phyloP scores from a whole-genome alignment of 768 basidiomycete species.

The Erythrobasidium yunnanense region DNA sequence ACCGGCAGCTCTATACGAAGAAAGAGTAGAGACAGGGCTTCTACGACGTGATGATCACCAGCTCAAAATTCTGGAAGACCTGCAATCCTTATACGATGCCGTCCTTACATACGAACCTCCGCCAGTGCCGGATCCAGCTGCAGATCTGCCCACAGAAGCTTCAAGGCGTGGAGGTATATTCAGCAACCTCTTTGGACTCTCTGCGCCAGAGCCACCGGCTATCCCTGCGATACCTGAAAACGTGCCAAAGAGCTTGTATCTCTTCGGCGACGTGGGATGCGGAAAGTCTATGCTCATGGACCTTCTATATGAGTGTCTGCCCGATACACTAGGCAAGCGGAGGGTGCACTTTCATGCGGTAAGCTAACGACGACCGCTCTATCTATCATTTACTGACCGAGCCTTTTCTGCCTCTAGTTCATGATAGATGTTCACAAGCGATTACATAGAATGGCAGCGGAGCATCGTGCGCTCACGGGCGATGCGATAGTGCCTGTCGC shows the following conservation, averaged over 20 bases:
- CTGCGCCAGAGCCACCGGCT: slow-evolving; percentile 24
- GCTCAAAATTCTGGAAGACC: slow-evolving; percentile 64
- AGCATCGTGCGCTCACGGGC: slow-evolving; percentile 44
- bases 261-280: slow-evolving; percentile 92
- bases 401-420: slow-evolving; percentile 46
- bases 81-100: slow-evolving; percentile 67
- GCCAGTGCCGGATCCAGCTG: slow-evolving; percentile 46
- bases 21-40: slow-evolving; percentile 48
- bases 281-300: slow-evolving; percentile 99
- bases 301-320: slow-evolving; percentile 44
- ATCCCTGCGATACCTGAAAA: slow-evolving; percentile 40
- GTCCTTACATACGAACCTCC: slow-evolving; percentile 63
- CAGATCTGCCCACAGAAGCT: slow-evolving; percentile 36
- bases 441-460: slow-evolving; percentile 69
- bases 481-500: slow-evolving; percentile 83
- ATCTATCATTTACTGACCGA: too few relatives aligned
- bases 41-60: slow-evolving; percentile 74
- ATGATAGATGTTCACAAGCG: slow-evolving; percentile 98
- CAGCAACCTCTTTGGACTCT: slow-evolving; percentile 36
- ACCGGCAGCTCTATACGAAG: slow-evolving; percentile 42
- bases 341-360: slow-evolving; percentile 87
- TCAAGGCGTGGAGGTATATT: slow-evolving; percentile 37
- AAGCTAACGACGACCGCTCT: too few relatives aligned
- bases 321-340: slow-evolving; percentile 48
- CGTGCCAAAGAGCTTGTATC: slow-evolving; percentile 77